These are phyloP conservation scores for Cyclotella kingstonii DNA, from an alignment of 108 stramenopile genomes.

Conservation along the genomic window DNA sequence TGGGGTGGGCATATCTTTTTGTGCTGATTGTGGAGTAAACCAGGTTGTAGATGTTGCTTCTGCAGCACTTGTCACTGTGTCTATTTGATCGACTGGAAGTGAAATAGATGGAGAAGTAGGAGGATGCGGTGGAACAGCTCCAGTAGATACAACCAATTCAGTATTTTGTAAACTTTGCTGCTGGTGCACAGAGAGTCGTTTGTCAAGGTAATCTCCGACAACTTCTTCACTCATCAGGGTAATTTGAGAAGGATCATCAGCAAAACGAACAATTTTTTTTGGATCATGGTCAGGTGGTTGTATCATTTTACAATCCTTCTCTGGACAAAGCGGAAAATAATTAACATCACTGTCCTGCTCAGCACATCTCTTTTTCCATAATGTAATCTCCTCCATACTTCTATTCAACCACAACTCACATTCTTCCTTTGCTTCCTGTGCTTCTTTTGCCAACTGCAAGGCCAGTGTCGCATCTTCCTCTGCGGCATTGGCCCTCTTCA, in stretches of 20 bases:
- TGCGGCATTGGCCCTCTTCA: conserved; percentile 61
- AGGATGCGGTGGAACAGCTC: background rate
- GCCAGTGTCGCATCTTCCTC: conserved; percentile 84
- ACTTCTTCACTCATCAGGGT: conserved; percentile 13
- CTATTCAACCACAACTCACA: conserved; percentile 54
- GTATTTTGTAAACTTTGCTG: no score
- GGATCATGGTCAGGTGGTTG: conserved; percentile 4
- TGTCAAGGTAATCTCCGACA: background rate
- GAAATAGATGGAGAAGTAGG: background rate
- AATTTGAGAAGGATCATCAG: conserved; percentile 24
- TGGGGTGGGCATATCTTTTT: no score
- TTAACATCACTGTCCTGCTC: conserved; percentile 16
- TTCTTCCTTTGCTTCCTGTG: conserved; percentile 57
- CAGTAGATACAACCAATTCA: no score
- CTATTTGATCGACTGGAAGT: no score
- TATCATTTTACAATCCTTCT: background rate
- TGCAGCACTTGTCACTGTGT: no score
- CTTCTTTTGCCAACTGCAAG: conserved; percentile 77
- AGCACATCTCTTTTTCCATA: conserved; percentile 18
- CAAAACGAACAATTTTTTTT: conserved; percentile 27
- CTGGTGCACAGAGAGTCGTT: background rate
- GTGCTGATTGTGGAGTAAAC: conserved; percentile 8
- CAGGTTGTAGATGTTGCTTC: background rate
- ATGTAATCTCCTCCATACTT: conserved; percentile 8
- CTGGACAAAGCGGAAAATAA: background rate